A percentile compares a stretch with the other conserved stretches of the same genome.
phyloP scores from a whole-genome alignment of 1,139 yeast species.

The Hemisphaericaspora subhashii region DNA sequence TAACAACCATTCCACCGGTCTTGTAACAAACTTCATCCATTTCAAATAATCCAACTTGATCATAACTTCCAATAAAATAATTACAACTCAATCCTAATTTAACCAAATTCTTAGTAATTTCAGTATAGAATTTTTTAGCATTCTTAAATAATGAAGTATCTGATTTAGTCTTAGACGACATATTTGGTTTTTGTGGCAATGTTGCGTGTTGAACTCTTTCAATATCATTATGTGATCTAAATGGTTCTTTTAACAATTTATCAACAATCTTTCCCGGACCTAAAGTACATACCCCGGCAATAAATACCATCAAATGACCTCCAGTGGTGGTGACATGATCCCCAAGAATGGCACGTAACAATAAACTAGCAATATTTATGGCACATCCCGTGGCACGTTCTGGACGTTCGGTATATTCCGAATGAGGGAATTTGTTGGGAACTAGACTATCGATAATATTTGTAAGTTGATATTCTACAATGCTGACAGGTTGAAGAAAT shows the following conservation, averaged over 20 bases:
- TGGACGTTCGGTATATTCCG: conserved; percentile 47
- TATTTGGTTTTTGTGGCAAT: conserved; percentile 30
- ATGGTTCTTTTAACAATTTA: conserved; percentile 48
- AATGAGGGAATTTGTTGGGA: conserved; percentile 54
- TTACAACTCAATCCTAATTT: conserved; percentile 54
- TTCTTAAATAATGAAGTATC: conserved; percentile 31
- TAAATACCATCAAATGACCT: conserved; percentile 59
- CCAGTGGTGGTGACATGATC: conserved; percentile 49
- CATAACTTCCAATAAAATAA: conserved; percentile 63
- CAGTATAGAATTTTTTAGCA: conserved; percentile 45
- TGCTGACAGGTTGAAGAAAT: conserved; percentile 47
- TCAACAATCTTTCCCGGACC: conserved; percentile 60
- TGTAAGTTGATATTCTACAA: conserved; percentile 58
- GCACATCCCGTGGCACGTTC: conserved; percentile 69
- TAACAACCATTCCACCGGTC: conserved; percentile 63
- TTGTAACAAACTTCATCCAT: conserved; percentile 59
- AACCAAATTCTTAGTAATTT: conserved; percentile 40
- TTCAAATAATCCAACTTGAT: conserved; percentile 65
- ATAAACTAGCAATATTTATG: conserved; percentile 55
- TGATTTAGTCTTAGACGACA: conserved; percentile 28
- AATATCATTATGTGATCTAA: conserved; percentile 61
- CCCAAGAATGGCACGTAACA: conserved; percentile 47
- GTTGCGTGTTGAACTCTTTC: conserved; percentile 39
- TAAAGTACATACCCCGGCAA: conserved; percentile 58
- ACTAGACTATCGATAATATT: conserved; percentile 53